A percentile compares a stretch with the other conserved stretches of the same genome.
phyloP scores from a whole-genome alignment of 768 basidiomycete species.

The Floccularia luteovirens region DNA sequence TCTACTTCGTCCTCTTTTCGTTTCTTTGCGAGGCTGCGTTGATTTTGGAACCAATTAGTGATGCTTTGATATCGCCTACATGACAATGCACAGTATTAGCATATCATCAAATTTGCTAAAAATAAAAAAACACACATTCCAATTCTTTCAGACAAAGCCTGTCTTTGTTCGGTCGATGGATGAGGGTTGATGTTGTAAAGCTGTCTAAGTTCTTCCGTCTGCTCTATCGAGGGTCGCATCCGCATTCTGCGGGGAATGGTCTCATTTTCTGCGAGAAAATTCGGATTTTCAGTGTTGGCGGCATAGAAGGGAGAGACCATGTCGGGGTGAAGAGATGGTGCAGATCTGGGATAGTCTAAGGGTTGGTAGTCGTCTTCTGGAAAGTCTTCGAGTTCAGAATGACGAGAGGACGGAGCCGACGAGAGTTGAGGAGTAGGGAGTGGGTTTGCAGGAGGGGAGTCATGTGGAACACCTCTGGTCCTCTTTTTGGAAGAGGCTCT shows the following conservation, averaged over 20 bases:
- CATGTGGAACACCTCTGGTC: constrained; percentile 27
- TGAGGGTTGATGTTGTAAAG: constrained; percentile 59
- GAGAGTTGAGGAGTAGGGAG: constrained; percentile 12
- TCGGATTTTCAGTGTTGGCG: constrained; percentile 40
- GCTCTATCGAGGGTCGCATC: constrained; percentile 53
- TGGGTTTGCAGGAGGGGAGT: constrained; percentile 23
- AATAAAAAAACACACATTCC: constrained; percentile 58
- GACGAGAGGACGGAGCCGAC: constrained; percentile 11
- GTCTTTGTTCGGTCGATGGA: constrained; percentile 60
- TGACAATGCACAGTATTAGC: constrained; percentile 7
- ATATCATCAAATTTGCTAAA: constrained; percentile 8
- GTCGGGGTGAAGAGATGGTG: constrained; percentile 24
- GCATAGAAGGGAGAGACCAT: constrained; percentile 32
- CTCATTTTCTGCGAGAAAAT: constrained; percentile 42
- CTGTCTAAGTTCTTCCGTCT: constrained; percentile 63
- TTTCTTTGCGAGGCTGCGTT: constrained; percentile 72
- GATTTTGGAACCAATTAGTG: constrained; percentile 86
- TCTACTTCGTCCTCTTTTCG: constrained; percentile 50
- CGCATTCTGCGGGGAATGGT: constrained; percentile 53
- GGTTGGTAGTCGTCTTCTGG: constrained; percentile 37
- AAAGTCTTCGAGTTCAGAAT: constrained; percentile 34
- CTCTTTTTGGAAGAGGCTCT: constrained; percentile 76
- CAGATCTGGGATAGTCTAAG: constrained; percentile 23
- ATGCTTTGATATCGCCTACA: constrained; percentile 72
- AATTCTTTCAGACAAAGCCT: constrained; percentile 57